Evolutionary conservation across 345 rosid species (phyloP).

Genomic region (Salix caprea): DNA sequence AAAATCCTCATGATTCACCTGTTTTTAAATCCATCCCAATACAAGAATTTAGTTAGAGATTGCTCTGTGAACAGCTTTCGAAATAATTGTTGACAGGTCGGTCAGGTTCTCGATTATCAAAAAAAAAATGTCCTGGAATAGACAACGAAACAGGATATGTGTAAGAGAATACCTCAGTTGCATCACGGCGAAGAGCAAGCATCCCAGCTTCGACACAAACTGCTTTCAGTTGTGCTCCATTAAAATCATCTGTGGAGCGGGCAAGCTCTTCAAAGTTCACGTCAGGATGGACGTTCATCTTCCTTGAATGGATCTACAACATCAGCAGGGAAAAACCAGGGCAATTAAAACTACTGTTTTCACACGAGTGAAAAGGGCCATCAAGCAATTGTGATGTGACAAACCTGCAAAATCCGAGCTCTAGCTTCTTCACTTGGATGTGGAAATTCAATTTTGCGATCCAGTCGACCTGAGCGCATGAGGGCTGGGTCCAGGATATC

Average conservation of each 20-base stretch:
- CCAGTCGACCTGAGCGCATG: slow-evolving; percentile 98
- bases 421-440: slow-evolving; percentile 99
- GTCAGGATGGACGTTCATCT: slow-evolving; percentile 96
- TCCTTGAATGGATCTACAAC: slow-evolving; percentile 88
- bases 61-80: too few species aligned
- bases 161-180: slow-evolving; percentile 66
- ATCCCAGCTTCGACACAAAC: slow-evolving; percentile 99
- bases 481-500: slow-evolving; percentile 98
- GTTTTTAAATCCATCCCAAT: slow-evolving; percentile 16
- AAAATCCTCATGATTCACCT: slow-evolving; percentile 99
- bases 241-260: slow-evolving; percentile 94
- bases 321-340: not conserved
- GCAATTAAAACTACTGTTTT: not conserved
- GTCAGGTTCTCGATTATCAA: not conserved
- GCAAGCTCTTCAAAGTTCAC: slow-evolving; percentile 99
- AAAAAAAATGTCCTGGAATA: not conserved
- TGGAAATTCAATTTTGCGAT: slow-evolving; percentile 98
- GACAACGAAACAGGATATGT: not conserved
- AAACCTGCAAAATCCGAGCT: slow-evolving; percentile 89
- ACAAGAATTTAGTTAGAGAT: not conserved
- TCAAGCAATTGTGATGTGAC: not conserved
- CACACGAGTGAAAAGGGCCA: not conserved
- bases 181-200: slow-evolving; percentile 98
- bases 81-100: not conserved
- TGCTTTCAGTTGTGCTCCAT: slow-evolving; percentile 97